A percentile compares a stretch with the other conserved stretches of the same genome.
phyloP scores from a whole-genome alignment of 2,329 filamentous ascomycete species.

The Trichoderma afroharzianum region DNA sequence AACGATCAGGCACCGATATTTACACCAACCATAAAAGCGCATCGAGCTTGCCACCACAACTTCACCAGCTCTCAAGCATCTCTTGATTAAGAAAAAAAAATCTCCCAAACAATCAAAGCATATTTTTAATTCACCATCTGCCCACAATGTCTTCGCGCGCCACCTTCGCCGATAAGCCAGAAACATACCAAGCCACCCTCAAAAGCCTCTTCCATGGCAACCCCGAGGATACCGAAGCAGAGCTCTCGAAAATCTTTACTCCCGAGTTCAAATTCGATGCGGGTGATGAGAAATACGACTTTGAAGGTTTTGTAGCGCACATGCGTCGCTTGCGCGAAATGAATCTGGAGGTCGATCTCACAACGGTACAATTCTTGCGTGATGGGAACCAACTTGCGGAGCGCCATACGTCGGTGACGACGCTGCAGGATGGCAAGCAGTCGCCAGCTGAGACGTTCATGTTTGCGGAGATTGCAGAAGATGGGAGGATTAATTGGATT shows the following conservation, averaged over 20 bases:
- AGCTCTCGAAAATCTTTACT: slow-evolving; percentile 11
- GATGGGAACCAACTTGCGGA: slow-evolving; percentile 17
- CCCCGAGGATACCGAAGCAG: slow-evolving; percentile 12
- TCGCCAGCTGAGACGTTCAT: slow-evolving; percentile 14
- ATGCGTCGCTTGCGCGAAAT: slow-evolving; percentile 16
- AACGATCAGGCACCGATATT: slow-evolving; percentile 7
- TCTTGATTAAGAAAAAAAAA: too few relatives aligned
- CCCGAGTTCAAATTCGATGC: slow-evolving; percentile 4
- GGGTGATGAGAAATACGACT: slow-evolving; percentile 1
- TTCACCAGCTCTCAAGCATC: neutral
- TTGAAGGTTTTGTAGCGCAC: slow-evolving; percentile 15
- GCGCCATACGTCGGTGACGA: slow-evolving; percentile 7
- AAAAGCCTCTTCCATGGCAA: slow-evolving; percentile 16
- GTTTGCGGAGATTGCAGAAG: slow-evolving; percentile 16
- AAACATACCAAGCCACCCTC: slow-evolving; percentile 16
- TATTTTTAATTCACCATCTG: too few relatives aligned
- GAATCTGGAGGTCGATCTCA: slow-evolving; percentile 9
- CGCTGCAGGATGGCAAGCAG: slow-evolving; percentile 5
- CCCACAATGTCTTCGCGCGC: neutral
- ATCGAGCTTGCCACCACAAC: neutral
- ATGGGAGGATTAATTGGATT: slow-evolving; percentile 16
- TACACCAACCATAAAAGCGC: neutral
- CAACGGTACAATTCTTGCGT: slow-evolving; percentile 15
- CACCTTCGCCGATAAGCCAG: slow-evolving; percentile 15
- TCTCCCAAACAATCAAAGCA: neutral